Evolutionary conservation across 1,284 basidiomycete species (phyloP), one percentile per base, ranked within the genome.

Genomic region (Melampsora americana): DNA sequence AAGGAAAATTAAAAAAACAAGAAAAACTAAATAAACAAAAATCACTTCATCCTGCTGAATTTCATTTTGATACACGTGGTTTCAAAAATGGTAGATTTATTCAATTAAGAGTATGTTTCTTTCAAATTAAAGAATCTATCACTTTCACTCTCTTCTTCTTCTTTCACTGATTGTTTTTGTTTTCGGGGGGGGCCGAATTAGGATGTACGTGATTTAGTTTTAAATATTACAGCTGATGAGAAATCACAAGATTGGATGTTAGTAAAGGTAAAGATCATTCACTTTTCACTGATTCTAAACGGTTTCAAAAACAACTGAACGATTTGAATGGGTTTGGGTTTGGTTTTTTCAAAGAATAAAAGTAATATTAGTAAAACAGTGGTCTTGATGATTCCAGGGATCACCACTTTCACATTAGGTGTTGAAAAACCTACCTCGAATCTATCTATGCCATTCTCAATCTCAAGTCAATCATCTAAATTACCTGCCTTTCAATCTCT

Each of bases 121-220:
- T 32, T 28, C 9, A n/a, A 20, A 44, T 44, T 26, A 28, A 73
- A 30, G n/a, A n/a, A n/a, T n/a, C n/a, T n/a, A n/a, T n/a, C n/a
- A n/a, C n/a, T n/a, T n/a, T n/a, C n/a, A n/a, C n/a, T n/a, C n/a
- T n/a, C n/a, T n/a, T 35, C 2, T 46, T 7, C 2, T 12, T 46
- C 12, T n/a, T 5, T 60, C 0, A 32, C 44, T 65, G 28, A 23
- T 46, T 5, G 4, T 39, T 42, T 39, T n/a, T 42, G 5, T 66
- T 72, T n/a, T n/a, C 66, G 2, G 35, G 42, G 14, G n/a, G n/a
- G n/a, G n/a, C n/a, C n/a, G n/a, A 20, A 42, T 23, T 28, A 95
- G 92, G 92, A 94, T 81, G 86, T 95, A 35, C 87, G 93, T 26
- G 93, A 95, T 81, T 85, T 95, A 42, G 86, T 90, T 4, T 84